Evolutionary conservation across 148 eudicot species (phyloP), one percentile per base, ranked within the genome.

Genomic region (Amaranthus palmeri): DNA sequence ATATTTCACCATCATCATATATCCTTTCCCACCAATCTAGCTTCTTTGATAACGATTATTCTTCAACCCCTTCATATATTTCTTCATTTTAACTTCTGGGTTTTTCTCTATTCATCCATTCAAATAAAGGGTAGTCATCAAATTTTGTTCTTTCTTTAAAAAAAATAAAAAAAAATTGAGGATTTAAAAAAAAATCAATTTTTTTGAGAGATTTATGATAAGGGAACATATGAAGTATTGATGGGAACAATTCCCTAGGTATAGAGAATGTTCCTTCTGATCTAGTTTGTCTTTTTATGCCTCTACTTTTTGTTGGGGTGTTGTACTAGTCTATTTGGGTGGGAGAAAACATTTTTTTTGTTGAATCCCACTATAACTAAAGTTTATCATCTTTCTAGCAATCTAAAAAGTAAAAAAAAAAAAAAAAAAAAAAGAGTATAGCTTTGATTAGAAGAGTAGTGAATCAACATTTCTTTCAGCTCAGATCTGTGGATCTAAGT

Each of bases 181-280:
- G 8, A 11, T 41, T 44, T 46, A 11, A 12, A 3, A 14, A 18
- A 17, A 15, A 11, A 10, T 48, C 25, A 5, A 46, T 14, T 48
- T 60, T 47, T 8, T 60, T 72, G 74, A 7, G 69, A 45, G 69
- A 73, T 63, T 64, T 65, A 25, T 73, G 45, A 54, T 62, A 64
- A 73, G 36, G 36, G 36, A 25, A 25, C 36, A 25, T 25, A 25
- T 25, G 36, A 25, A 25, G 65, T 62, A 73, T 44, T 65, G 53
- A 54, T 17, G 45, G 14, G 54, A 72, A 78, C 80, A 78, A 72
- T 72, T 78, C 45, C 80, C 80, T 52, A 72, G 62, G 72, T 6
- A 25, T 25, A 6, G 57, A 55, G 79, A 77, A 77, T 77, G 75
- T 71, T 71, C 65, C 57, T 69, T 65, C 12, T 25, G 36, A 25